Percentiles rank a stretch among this genome's conserved stretches.
Evolutionary conservation across 306 rosid genomes (phyloP).

Genomic region (Inga laurina): DNA sequence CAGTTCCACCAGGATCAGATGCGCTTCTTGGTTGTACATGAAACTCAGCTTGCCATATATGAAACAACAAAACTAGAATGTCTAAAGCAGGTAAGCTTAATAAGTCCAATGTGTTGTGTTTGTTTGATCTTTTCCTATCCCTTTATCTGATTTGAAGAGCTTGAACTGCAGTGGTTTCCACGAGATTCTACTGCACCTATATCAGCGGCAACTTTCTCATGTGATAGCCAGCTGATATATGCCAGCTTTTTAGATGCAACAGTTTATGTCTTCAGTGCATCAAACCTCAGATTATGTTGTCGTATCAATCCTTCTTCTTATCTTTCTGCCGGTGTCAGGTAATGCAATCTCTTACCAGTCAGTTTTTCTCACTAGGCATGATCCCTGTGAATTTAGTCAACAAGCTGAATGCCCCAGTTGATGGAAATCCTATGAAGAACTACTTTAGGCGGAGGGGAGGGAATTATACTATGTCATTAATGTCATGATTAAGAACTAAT

Average conservation of each 20-base stretch:
- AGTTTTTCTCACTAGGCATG: constrained; percentile 6
- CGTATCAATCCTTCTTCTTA: constrained; percentile 86
- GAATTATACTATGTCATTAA: not conserved
- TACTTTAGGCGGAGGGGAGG: not conserved
- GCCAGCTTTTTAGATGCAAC: constrained; percentile 93
- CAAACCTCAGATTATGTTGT: constrained; percentile 83
- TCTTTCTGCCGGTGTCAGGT: constrained; percentile 84
- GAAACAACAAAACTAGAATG: constrained; percentile 86
- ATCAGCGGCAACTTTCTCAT: constrained; percentile 95
- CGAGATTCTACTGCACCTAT: constrained; percentile 85
- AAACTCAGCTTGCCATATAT: constrained; percentile 93
- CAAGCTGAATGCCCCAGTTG: too few species aligned
- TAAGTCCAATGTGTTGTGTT: constrained; percentile 5
- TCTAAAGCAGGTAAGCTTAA: constrained; percentile 64
- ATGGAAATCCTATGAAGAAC: not conserved
- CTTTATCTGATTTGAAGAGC: constrained; percentile 29
- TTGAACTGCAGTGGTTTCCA: constrained; percentile 66
- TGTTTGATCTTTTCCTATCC: not conserved
- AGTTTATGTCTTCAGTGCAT: constrained; percentile 69
- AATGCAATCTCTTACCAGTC: constrained; percentile 24
- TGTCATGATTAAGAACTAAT: not conserved
- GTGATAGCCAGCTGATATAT: constrained; percentile 90
- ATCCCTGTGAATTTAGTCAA: not conserved
- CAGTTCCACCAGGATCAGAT: constrained; percentile 94
- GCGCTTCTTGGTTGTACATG: constrained; percentile 89